A percentile compares a stretch with the other conserved stretches of the same genome.
These are phyloP conservation scores for Candida freyschussii DNA, from an alignment of 1,139 yeast genomes.

Conservation along the genomic window DNA sequence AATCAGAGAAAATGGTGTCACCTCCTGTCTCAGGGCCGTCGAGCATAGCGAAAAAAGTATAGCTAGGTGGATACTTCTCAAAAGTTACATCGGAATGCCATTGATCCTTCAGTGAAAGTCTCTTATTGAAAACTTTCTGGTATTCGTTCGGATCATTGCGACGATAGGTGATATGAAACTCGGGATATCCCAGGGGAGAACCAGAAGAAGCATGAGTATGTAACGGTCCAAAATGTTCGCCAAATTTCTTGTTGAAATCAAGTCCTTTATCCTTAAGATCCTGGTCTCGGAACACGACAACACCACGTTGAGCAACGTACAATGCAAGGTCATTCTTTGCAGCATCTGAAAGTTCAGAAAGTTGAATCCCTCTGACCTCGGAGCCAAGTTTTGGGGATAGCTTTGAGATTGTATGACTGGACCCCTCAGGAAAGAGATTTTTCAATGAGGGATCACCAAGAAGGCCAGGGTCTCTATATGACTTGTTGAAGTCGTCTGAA, in stretches of 20 bases:
- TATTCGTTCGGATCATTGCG: constrained; percentile 35
- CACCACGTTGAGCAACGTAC: constrained; percentile 61
- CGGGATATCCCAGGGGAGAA: constrained; percentile 54
- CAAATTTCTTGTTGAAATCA: constrained; percentile 47
- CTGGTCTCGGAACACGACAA: constrained; percentile 63
- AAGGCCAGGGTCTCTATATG: constrained; percentile 44
- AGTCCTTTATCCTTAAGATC: constrained; percentile 58
- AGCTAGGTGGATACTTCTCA: constrained; percentile 66
- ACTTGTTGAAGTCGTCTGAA: constrained; percentile 39
- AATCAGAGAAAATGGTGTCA: constrained; percentile 65
- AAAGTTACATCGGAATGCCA: constrained; percentile 74
- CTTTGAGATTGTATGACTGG: constrained; percentile 9
- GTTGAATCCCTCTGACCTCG: constrained; percentile 54
- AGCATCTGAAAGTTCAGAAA: constrained; percentile 44
- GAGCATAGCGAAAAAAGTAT: constrained; percentile 55
- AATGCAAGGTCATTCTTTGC: constrained; percentile 65
- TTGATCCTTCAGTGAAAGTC: constrained; percentile 43
- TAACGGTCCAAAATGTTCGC: constrained; percentile 59
- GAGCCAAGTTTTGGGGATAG: constrained; percentile 57
- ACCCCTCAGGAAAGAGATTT: constrained; percentile 36
- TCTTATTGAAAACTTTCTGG: constrained; percentile 33
- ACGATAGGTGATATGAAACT: constrained; percentile 58
- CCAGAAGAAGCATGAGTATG: constrained; percentile 76
- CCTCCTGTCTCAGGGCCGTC: constrained; percentile 68
- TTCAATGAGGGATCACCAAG: constrained; percentile 53